Conservation (phyloP, 192 early-diverging fungal genomes). For the Coemansia sp. region DNA sequence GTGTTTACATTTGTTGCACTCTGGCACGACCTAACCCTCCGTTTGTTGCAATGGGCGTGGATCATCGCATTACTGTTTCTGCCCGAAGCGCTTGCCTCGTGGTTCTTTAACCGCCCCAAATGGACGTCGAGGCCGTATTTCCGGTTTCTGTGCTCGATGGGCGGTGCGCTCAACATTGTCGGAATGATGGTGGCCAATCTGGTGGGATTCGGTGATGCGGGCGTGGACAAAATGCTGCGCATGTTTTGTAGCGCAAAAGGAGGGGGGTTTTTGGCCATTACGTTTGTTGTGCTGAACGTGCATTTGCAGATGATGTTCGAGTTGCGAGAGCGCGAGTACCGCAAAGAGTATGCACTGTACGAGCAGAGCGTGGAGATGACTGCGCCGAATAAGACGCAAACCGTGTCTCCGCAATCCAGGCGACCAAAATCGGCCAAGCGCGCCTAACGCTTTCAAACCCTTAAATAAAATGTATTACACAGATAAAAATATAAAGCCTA, state of each 20-base stretch:
- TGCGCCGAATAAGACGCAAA: no score
- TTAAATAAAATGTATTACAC: no score
- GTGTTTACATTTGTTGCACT: slow-evolving; percentile 96
- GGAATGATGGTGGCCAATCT: slow-evolving; percentile 96
- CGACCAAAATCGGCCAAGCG: not conserved
- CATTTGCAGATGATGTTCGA: slow-evolving; percentile 82
- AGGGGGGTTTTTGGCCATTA: slow-evolving; percentile 51
- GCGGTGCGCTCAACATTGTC: slow-evolving; percentile 82
- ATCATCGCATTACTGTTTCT: slow-evolving; percentile 81
- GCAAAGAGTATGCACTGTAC: slow-evolving; percentile 24
- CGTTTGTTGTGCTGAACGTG: slow-evolving; percentile 60
- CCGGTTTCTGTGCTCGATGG: slow-evolving; percentile 76
- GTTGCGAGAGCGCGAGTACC: slow-evolving; percentile 70
- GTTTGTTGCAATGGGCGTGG: slow-evolving; percentile 89
- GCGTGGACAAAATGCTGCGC: slow-evolving; percentile 70
- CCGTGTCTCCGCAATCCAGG: not conserved
- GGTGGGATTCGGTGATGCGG: slow-evolving; percentile 94
- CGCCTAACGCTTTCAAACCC: no score
- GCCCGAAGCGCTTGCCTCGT: slow-evolving; percentile 75
- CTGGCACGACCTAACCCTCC: slow-evolving; percentile 93
- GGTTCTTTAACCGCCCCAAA: slow-evolving; percentile 38
- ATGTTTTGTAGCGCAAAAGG: slow-evolving; percentile 60
- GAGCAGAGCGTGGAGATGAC: not conserved
- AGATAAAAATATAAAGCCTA: not conserved
- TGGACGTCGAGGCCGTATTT: slow-evolving; percentile 57